Base-by-base conservation (phyloP, 208 protist species). In the Acanthamoeba castellanii region DNA sequence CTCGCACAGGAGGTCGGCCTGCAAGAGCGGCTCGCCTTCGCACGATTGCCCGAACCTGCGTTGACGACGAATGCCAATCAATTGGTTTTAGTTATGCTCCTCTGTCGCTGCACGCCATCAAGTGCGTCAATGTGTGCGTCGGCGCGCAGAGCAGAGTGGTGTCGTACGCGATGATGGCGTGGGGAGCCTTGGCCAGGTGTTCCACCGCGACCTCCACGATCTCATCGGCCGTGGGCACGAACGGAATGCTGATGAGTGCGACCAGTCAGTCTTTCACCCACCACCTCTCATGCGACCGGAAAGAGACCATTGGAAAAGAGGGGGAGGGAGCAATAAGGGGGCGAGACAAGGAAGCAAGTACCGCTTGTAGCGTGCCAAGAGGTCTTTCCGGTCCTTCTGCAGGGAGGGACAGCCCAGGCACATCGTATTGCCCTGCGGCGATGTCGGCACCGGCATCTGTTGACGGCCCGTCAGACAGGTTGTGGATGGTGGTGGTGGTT, bases 341-440 rank as follows among this genome's bases (percentile, higher is more conserved):
- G 42, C 42, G 42, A 45, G 42, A n/a, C n/a, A n/a, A n/a, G n/a
- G n/a, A 0, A 45, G 42, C 5, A 45, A 16, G 76, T 88, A 55
- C 50, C 81, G 50, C 25, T 57, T 34, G 34, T 88, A 55, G 30
- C 27, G 81, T 25, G 52, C 42, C 14, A 7, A 14, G 9, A 88
- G 22, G 47, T 37, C 70, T 45, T 45, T 32, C 0, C 70, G 70
- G 16, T 37, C 30, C 34, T 81, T 81, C 18, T 47, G 34, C 13
- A n/a, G 70, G 22, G 70, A 81, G 37, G 70, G 32, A 81, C 81
- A 88, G 81, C 81, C 81, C 81, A 88, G 16, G 52, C 81, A 88
- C 81, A 55, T 55, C n/a, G 81, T 64, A 8, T 88, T 88, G 50
- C 81, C 14, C 16, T 52, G 14, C 27, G 81, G 52, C 3, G 81